These are phyloP conservation scores for Laetiporus sulphureus DNA, from an alignment of 1,284 basidiomycete genomes.

Conservation along the genomic window DNA sequence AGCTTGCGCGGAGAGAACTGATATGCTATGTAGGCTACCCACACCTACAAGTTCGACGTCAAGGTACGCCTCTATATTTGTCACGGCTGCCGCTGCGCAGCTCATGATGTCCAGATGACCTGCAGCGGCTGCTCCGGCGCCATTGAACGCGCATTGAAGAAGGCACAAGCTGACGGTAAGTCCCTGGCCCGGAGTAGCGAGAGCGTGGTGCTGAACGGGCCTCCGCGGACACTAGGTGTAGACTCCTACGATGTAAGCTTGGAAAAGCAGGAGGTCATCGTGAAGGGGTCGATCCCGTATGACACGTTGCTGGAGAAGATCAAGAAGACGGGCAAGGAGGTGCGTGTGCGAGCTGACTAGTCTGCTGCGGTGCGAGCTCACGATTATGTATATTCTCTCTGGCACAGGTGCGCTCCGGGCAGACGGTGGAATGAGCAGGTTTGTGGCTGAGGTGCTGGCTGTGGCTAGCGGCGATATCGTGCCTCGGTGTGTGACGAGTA, in stretches of 20 bases:
- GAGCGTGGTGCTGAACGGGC: neutral
- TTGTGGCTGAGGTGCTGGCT: too few relatives aligned
- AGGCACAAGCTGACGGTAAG: constrained; percentile 39
- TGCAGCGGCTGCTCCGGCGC: constrained; percentile 81
- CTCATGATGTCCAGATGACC: constrained; percentile 53
- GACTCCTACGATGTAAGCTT: constrained; percentile 54
- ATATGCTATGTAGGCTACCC: constrained; percentile 19
- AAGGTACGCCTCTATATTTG: constrained; percentile 23
- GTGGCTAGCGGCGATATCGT: too few relatives aligned
- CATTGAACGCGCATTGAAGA: constrained; percentile 64
- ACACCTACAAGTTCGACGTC: constrained; percentile 35
- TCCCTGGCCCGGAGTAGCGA: neutral
- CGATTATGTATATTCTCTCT: too few relatives aligned
- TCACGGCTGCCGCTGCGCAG: constrained; percentile 2
- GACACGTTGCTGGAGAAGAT: constrained; percentile 69
- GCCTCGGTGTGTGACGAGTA: too few relatives aligned
- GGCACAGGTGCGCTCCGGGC: constrained; percentile 32
- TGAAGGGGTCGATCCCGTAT: constrained; percentile 56
- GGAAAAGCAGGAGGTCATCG: constrained; percentile 66
- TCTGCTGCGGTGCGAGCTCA: constrained; percentile 4
- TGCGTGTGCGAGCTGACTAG: constrained; percentile 22
- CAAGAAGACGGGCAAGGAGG: constrained; percentile 85
- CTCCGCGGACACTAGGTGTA: constrained; percentile 38
- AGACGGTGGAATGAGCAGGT: constrained; percentile 28
- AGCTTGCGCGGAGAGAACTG: neutral